phyloP scores from a whole-genome alignment of 768 basidiomycete species.

The Chalciporus pseudorubinellus region DNA sequence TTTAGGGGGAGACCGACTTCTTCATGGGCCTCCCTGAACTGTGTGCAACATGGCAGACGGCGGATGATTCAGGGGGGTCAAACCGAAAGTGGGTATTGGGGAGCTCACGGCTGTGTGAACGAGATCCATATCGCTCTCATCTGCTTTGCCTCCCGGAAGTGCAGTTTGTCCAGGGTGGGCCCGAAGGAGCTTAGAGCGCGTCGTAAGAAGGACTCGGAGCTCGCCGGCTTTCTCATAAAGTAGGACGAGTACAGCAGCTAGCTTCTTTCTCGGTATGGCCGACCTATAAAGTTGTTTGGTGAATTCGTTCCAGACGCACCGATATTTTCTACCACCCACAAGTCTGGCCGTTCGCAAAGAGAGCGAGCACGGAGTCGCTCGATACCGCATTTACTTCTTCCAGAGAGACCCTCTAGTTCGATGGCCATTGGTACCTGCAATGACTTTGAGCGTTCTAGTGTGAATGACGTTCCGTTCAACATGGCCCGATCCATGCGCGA shows the following conservation, averaged over 20 bases:
- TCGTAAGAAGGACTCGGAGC: slow-evolving; percentile 79
- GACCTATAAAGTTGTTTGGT: slow-evolving; percentile 24
- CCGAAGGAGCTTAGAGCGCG: slow-evolving; percentile 71
- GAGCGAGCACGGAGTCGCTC: slow-evolving; percentile 37
- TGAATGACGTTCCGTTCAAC: not conserved
- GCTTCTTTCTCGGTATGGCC: slow-evolving; percentile 38
- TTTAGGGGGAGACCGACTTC: slow-evolving; percentile 71
- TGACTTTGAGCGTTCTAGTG: not conserved
- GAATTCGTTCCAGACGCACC: not conserved
- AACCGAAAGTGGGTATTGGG: not conserved
- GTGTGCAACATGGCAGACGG: slow-evolving; percentile 2
- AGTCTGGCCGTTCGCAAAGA: slow-evolving; percentile 38
- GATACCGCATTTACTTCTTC: slow-evolving; percentile 31
- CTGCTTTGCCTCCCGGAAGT: slow-evolving; percentile 77
- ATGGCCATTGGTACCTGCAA: not conserved
- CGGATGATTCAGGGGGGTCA: not conserved
- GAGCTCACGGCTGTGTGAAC: slow-evolving; percentile 71
- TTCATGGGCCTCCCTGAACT: slow-evolving; percentile 85
- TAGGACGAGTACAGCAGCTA: slow-evolving; percentile 77
- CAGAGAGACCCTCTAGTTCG: slow-evolving; percentile 15
- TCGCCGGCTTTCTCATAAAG: slow-evolving; percentile 69
- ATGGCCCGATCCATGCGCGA: not conserved
- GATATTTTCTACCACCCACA: slow-evolving; percentile 44
- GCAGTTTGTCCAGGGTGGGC: slow-evolving; percentile 83
- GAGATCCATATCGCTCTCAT: slow-evolving; percentile 60